A percentile compares a stretch with the other conserved stretches of the same genome.
These are phyloP conservation scores for Debaryomyces hansenii DNA, from an alignment of 805 yeast genomes.

Conservation along the genomic window DNA sequence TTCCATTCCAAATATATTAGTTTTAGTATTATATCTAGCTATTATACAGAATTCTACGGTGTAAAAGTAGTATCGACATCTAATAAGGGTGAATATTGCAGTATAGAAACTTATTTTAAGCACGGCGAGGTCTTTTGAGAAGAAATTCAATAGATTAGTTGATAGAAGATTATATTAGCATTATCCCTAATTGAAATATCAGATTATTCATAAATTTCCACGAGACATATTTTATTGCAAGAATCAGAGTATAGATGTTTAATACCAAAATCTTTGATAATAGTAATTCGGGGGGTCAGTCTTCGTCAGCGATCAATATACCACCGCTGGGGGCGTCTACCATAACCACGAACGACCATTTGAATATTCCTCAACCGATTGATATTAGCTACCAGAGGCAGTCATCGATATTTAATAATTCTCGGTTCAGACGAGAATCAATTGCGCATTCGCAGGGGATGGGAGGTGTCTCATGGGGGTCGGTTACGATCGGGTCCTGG, in stretches of 20 bases:
- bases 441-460: constrained; percentile 96
- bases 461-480: constrained; percentile 98
- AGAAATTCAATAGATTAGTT: not conserved
- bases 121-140: no score
- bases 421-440: constrained; percentile 74
- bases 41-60: no score
- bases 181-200: not conserved
- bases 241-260: constrained; percentile 26
- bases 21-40: no score
- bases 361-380: constrained; percentile 40
- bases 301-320: constrained; percentile 29
- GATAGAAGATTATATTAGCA: not conserved
- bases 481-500: constrained; percentile 94
- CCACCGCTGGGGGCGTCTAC: constrained; percentile 14
- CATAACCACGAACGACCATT: constrained; percentile 5
- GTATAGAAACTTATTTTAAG: no score
- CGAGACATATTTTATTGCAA: no score
- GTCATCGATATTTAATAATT: constrained; percentile 40
- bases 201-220: not conserved
- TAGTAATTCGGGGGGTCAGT: constrained; percentile 10
- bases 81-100: no score
- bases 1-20: no score
- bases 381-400: constrained; percentile 45
- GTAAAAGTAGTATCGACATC: no score
- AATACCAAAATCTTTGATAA: constrained; percentile 44